Percentiles rank a stretch among this genome's conserved stretches.
Conservation (phyloP, 371 early-diverging fungal genomes). For the Hamiltosporidium tvaerminnensis region DNA sequence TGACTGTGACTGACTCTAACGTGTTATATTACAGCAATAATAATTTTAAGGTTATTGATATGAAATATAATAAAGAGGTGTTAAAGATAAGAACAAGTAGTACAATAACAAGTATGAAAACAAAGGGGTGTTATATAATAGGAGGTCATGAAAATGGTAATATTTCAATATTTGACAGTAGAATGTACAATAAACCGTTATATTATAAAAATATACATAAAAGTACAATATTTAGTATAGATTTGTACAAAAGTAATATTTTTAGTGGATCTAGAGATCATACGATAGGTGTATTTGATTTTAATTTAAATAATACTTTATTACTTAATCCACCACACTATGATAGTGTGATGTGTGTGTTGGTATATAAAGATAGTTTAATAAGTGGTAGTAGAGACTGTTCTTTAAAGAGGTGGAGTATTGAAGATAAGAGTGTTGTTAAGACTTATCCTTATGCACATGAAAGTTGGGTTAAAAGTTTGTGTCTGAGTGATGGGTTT, state of each 20-base stretch:
- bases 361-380: slow-evolving; percentile 12
- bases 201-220: slow-evolving; percentile 11
- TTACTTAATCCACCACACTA: slow-evolving; percentile 40
- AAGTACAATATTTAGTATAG: slow-evolving; percentile 28
- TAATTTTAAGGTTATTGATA: too few species aligned
- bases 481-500: slow-evolving; percentile 11
- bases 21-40: too few species aligned
- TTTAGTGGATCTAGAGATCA: slow-evolving; percentile 35
- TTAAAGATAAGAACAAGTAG: too few species aligned
- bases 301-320: background rate
- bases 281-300: slow-evolving; percentile 6
- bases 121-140: too few species aligned
- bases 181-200: slow-evolving; percentile 4
- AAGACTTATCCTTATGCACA: slow-evolving; percentile 41
- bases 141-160: slow-evolving; percentile 39
- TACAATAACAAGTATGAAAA: too few species aligned
- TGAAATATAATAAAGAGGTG: too few species aligned
- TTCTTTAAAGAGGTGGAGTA: slow-evolving; percentile 23
- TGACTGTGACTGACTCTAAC: too few species aligned
- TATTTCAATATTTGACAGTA: slow-evolving; percentile 16
- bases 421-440: background rate
- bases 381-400: slow-evolving; percentile 30
- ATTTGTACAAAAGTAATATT: background rate
- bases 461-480: slow-evolving; percentile 28
- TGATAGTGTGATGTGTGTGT: slow-evolving; percentile 22